Evolutionary conservation across 495 filamentous ascomycete species (phyloP), one percentile per base, ranked within the genome.

Genomic region (Penicillium dipodomyicola): DNA sequence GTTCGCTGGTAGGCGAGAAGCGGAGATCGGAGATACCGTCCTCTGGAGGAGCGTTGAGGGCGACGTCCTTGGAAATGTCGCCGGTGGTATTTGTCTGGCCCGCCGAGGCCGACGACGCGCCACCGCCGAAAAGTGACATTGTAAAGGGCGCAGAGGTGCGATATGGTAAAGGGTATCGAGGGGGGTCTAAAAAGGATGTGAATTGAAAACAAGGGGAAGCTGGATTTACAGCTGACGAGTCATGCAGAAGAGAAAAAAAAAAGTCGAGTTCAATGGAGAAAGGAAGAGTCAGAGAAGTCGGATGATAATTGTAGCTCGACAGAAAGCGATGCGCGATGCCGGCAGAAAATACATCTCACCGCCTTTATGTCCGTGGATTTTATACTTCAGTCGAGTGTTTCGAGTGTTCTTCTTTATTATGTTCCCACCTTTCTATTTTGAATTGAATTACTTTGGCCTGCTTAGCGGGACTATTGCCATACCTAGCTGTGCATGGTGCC

Each of bases 21-120:
- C 80, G 75, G 57, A 97, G 71, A 63, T 92, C 88, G 23, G 90
- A 92, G 65, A 96, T 84, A 66, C 90, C 88, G 73, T 97, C 92
- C 47, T 89, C 84, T 14, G 92, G 94, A 14, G 88, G 88, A 49
- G 84, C 81, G 54, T 74, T 82, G 27, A 98, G 72, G 33, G 85
- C 76, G 49, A 96, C 84, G 71, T 98, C 94, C 71, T 94, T 90
- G 60, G 86, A 90, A 49, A 94, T 86, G 62, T 98, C 94, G 41
- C 94, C 94, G 7, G 90, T 85, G 12, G 92, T 94, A 62, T 88
- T 87, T 52, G 81, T 77, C 50, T 82, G 65, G 30, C 74, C 62
- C 46, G 78, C 70, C 27, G 81, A 61, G 40, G 78, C 65, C 52
- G 81, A 47, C 60, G 77, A 55, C 49, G 72, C 56, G 62, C 71